Conservation (phyloP, 2,329 filamentous ascomycete species). For the Remersonia thermophila region DNA sequence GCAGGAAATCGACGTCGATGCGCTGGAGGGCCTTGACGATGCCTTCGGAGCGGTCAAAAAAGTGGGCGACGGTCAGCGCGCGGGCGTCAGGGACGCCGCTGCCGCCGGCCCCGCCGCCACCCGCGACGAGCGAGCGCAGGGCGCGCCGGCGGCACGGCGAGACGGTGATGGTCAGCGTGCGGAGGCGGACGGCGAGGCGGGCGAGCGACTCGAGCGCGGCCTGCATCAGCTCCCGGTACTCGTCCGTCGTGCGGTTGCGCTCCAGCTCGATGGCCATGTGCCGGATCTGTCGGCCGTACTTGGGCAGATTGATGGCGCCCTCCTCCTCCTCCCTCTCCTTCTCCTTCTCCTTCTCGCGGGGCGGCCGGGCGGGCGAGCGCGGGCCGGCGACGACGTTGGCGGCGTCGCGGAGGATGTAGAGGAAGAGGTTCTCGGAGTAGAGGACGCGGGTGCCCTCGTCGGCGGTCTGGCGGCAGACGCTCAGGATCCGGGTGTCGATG, state of each 20-base stretch:
- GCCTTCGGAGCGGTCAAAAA: constrained; percentile 1
- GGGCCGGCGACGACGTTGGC: neutral
- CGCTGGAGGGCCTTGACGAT: constrained; percentile 10
- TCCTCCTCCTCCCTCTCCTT: neutral
- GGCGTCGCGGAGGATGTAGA: constrained; percentile 33
- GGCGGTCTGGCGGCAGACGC: constrained; percentile 23
- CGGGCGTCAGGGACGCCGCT: neutral
- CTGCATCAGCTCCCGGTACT: constrained; percentile 15
- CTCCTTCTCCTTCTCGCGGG: constrained; percentile 1
- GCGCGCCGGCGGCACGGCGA: no score
- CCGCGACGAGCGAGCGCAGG: no score
- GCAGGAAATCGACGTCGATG: constrained; percentile 13
- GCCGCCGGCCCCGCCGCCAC: neutral
- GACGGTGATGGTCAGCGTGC: constrained; percentile 33
- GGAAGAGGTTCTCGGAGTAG: constrained; percentile 36
- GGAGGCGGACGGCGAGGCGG: constrained; percentile 16
- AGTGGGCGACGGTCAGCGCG: constrained; percentile 9
- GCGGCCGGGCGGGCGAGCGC: neutral
- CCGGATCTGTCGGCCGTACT: constrained; percentile 29
- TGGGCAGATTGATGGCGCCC: constrained; percentile 22
- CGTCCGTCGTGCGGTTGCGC: constrained; percentile 23
- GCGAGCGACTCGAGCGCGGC: constrained; percentile 9
- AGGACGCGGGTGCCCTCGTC: constrained; percentile 29
- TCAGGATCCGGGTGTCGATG: constrained; percentile 28
- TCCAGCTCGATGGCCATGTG: constrained; percentile 32